phyloP scores from a whole-genome alignment of 2,329 filamentous ascomycete species.

The Aschersonia sp. region DNA sequence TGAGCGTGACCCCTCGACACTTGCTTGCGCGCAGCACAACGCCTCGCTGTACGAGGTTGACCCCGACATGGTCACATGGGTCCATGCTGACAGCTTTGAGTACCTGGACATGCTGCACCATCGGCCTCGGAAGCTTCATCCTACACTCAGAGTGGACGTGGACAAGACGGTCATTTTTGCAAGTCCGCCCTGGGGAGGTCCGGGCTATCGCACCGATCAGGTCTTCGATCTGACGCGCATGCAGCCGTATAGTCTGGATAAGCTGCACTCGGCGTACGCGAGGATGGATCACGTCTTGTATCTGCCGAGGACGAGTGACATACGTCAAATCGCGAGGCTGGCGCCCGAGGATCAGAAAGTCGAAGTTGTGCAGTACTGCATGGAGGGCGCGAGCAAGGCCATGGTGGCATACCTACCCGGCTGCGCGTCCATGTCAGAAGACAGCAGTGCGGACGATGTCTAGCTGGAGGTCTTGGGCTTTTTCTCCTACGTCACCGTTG shows the following conservation, averaged over 20 bases:
- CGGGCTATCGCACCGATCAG: conserved; percentile 39
- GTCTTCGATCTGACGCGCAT: conserved; percentile 77
- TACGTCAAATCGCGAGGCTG: conserved; percentile 59
- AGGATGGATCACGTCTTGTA: conserved; percentile 56
- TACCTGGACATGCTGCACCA: conserved; percentile 37
- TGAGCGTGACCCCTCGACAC: conserved; percentile 65
- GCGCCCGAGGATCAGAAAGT: conserved; percentile 39
- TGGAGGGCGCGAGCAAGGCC: conserved; percentile 78
- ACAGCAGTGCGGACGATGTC: too few species aligned
- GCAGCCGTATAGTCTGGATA: conserved; percentile 66
- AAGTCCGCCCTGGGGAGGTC: conserved; percentile 47
- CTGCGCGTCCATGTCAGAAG: background rate
- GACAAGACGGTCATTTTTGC: conserved; percentile 35
- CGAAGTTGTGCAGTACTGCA: conserved; percentile 79
- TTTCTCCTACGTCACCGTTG: background rate
- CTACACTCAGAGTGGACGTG: conserved; percentile 25
- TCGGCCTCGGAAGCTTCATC: conserved; percentile 19
- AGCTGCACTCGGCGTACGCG: conserved; percentile 49
- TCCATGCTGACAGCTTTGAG: conserved; percentile 76
- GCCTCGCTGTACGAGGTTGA: conserved; percentile 70
- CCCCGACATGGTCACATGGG: conserved; percentile 62
- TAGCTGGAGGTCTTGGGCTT: too few species aligned
- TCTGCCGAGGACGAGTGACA: conserved; percentile 71
- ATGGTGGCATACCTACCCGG: conserved; percentile 47
- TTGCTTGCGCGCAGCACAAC: conserved; percentile 88